A percentile compares a stretch with the other conserved stretches of the same genome.
These are phyloP conservation scores for Claviceps purpurea DNA, from an alignment of 2,329 filamentous ascomycete genomes.

Conservation along the genomic window DNA sequence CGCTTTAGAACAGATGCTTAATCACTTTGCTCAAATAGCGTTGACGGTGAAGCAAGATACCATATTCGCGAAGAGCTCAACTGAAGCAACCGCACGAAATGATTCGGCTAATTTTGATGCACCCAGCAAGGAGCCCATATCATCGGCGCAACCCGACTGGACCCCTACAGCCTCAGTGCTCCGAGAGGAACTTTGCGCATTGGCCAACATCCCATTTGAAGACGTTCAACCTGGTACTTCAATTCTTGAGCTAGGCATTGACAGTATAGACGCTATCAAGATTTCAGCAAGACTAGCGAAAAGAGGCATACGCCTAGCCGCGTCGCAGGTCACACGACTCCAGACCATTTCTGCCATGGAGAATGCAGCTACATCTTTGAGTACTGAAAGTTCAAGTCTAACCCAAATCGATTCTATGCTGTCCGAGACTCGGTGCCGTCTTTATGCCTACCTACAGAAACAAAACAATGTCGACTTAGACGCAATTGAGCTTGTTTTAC, in stretches of 20 bases:
- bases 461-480: constrained; percentile 21
- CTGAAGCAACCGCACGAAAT: too few relatives aligned
- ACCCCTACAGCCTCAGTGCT: constrained; percentile 33
- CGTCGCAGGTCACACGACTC: constrained; percentile 65
- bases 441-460: constrained; percentile 24
- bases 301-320: constrained; percentile 44
- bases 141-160: background rate
- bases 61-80: background rate
- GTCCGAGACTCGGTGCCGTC: constrained; percentile 8
- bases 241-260: constrained; percentile 71
- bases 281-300: constrained; percentile 59
- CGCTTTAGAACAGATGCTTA: constrained; percentile 23
- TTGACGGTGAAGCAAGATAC: constrained; percentile 6
- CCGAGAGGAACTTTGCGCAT: constrained; percentile 45
- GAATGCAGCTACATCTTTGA: constrained; percentile 26
- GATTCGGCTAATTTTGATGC: background rate
- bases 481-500: constrained; percentile 47
- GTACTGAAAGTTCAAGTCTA: constrained; percentile 1
- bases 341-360: constrained; percentile 45
- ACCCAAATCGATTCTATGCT: background rate
- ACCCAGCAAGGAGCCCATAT: background rate
- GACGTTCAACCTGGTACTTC: constrained; percentile 46
- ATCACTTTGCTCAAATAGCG: constrained; percentile 21
- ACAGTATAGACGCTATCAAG: constrained; percentile 87
- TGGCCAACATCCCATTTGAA: constrained; percentile 40